phyloP scores from a whole-genome alignment of 768 basidiomycete genomes.

The Mycena olivaceomarginata region DNA sequence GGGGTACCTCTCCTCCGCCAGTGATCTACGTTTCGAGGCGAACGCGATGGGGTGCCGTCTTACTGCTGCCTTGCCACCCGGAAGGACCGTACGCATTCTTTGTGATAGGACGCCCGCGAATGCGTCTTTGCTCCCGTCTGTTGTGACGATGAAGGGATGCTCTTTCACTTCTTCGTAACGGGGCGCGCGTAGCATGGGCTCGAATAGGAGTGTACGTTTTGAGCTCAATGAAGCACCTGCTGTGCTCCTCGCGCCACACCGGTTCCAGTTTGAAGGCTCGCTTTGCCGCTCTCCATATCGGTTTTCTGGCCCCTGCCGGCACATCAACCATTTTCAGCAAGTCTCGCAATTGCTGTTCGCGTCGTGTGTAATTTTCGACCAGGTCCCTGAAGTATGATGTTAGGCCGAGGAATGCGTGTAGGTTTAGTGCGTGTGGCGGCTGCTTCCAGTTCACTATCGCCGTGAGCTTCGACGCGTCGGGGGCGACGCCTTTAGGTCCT shows the following conservation, averaged over 20 bases:
- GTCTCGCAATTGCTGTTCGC: conserved; percentile 56
- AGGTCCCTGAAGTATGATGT: conserved; percentile 56
- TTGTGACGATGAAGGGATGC: conserved; percentile 50
- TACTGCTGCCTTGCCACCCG: conserved; percentile 36
- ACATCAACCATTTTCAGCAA: conserved; percentile 27
- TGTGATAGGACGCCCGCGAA: conserved; percentile 46
- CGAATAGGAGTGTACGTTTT: conserved; percentile 46
- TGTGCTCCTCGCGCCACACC: conserved; percentile 28
- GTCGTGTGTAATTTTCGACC: conserved; percentile 55
- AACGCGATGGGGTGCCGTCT: conserved; percentile 46
- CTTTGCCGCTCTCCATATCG: conserved; percentile 43
- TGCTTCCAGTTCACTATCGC: conserved; percentile 58
- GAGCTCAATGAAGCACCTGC: conserved; percentile 48
- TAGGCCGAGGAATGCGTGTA: conserved; percentile 58
- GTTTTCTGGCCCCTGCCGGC: conserved; percentile 48
- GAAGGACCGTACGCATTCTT: conserved; percentile 25
- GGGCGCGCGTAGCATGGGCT: conserved; percentile 46
- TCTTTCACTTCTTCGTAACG: conserved; percentile 50
- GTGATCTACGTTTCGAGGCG: conserved; percentile 51
- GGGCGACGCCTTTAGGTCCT: conserved; percentile 55
- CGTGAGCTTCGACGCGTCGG: conserved; percentile 59
- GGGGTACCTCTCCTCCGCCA: conserved; percentile 51
- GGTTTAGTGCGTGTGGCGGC: conserved; percentile 51
- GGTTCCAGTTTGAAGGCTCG: conserved; percentile 25
- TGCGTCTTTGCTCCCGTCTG: conserved; percentile 45